Evolutionary conservation across 2,329 filamentous ascomycete species (phyloP).

Genomic region (Penicillium sp.): DNA sequence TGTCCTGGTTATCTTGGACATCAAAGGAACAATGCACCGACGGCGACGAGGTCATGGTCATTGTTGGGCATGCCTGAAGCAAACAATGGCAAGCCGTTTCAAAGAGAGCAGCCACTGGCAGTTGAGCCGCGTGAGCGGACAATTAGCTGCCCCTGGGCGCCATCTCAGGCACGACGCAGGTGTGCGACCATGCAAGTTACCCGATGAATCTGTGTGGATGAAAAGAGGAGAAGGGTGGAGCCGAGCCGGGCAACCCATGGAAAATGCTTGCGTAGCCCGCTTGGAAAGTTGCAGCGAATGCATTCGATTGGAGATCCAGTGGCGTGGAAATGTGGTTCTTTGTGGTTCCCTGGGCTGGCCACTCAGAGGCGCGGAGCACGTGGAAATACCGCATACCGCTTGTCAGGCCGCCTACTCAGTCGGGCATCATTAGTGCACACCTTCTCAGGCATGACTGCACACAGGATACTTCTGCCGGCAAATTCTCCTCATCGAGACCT

Average conservation of each 20-base stretch:
- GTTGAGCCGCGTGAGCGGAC: neutral
- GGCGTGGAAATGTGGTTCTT: neutral
- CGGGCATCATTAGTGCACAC: too few relatives aligned
- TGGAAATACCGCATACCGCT: neutral
- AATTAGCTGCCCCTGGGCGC: slow-evolving; percentile 16
- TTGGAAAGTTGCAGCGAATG: neutral
- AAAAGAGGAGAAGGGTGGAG: slow-evolving; percentile 3
- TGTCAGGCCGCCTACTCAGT: neutral
- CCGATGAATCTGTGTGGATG: neutral
- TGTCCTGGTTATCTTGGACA: neutral
- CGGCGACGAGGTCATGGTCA: neutral
- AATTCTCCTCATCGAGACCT: neutral
- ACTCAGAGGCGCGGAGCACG: neutral
- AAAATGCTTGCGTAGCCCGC: neutral
- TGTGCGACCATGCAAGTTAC: neutral
- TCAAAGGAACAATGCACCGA: neutral
- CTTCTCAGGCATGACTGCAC: neutral
- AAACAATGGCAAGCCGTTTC: neutral
- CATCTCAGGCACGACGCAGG: slow-evolving; percentile 1
- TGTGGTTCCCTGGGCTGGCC: slow-evolving; percentile 1
- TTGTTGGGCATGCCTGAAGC: neutral
- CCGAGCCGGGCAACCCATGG: neutral
- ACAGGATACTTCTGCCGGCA: neutral
- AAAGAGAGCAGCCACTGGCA: neutral
- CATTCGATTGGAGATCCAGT: slow-evolving; percentile 5